Conservation (phyloP, 345 rosid genomes). For the Heritiera littoralis region DNA sequence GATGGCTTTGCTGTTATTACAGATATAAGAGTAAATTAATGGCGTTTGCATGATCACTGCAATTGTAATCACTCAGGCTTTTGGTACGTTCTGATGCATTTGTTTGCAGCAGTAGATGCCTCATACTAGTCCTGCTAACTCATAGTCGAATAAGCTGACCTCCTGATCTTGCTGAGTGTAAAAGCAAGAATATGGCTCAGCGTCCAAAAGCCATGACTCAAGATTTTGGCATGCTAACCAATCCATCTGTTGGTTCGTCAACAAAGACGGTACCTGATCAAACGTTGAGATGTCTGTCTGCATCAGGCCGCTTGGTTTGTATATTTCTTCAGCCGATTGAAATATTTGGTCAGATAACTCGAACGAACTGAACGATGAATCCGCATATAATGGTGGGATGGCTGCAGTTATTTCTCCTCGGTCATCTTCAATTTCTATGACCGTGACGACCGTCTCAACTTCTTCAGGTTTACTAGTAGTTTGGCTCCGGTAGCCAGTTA, state of each 20-base stretch:
- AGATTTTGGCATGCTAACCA: constrained; percentile 21
- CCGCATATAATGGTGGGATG: not conserved
- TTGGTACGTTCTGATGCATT: not conserved
- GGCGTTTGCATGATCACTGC: not conserved
- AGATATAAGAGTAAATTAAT: too few species aligned
- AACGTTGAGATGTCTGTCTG: constrained; percentile 1
- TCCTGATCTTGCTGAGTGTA: not conserved
- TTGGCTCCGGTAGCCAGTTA: not conserved
- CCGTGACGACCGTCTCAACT: not conserved
- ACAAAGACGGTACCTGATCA: not conserved
- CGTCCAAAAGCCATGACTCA: constrained; percentile 43
- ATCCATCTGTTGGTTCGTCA: not conserved
- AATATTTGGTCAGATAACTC: not conserved
- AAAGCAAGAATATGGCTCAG: constrained; percentile 1
- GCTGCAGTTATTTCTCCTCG: not conserved
- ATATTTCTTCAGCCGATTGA: not conserved
- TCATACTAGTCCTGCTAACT: constrained; percentile 4
- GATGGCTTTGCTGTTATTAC: too few species aligned
- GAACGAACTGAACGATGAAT: not conserved
- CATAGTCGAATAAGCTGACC: constrained; percentile 5
- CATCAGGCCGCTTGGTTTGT: not conserved
- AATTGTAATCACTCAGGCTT: not conserved
- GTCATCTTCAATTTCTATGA: not conserved
- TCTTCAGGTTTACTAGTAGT: not conserved
- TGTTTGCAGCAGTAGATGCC: not conserved